Percentiles rank a stretch among this genome's conserved stretches.
phyloP scores from a whole-genome alignment of 805 yeast species.

The Yamadazyma olivae region DNA sequence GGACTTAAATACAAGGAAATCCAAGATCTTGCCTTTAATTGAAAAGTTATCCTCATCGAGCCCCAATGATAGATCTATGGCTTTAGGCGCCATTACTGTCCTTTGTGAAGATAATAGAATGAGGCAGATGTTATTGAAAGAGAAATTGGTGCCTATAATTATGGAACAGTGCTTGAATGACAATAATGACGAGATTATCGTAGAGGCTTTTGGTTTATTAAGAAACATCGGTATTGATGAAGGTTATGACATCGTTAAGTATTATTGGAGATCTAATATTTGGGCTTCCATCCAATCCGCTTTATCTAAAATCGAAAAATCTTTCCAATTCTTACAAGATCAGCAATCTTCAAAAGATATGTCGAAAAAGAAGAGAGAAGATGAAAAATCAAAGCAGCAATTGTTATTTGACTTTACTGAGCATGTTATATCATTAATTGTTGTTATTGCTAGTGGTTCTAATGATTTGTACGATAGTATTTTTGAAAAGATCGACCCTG shows the following conservation, averaged over 20 bases:
- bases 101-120: slow-evolving; percentile 66
- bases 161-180: slow-evolving; percentile 67
- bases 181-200: slow-evolving; percentile 67
- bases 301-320: slow-evolving; percentile 47
- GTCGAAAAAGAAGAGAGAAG: slow-evolving; percentile 18
- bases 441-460: slow-evolving; percentile 63
- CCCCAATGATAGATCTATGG: slow-evolving; percentile 74
- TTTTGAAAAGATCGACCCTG: slow-evolving; percentile 40
- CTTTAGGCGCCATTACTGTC: slow-evolving; percentile 68
- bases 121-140: slow-evolving; percentile 65
- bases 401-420: slow-evolving; percentile 67
- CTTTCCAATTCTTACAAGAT: slow-evolving; percentile 42
- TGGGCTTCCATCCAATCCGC: slow-evolving; percentile 59
- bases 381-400: slow-evolving; percentile 42
- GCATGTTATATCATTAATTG: slow-evolving; percentile 65
- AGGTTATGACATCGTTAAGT: slow-evolving; percentile 77
- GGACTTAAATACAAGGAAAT: slow-evolving; percentile 48
- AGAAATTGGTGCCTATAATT: slow-evolving; percentile 61
- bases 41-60: slow-evolving; percentile 58
- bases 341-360: slow-evolving; percentile 12
- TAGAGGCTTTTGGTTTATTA: slow-evolving; percentile 76
- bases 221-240: slow-evolving; percentile 81
- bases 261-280: slow-evolving; percentile 74
- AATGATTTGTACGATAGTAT: slow-evolving; percentile 48
- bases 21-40: slow-evolving; percentile 66